phyloP scores from a whole-genome alignment of 2,329 filamentous ascomycete species.

The Xylariaceae sp. region DNA sequence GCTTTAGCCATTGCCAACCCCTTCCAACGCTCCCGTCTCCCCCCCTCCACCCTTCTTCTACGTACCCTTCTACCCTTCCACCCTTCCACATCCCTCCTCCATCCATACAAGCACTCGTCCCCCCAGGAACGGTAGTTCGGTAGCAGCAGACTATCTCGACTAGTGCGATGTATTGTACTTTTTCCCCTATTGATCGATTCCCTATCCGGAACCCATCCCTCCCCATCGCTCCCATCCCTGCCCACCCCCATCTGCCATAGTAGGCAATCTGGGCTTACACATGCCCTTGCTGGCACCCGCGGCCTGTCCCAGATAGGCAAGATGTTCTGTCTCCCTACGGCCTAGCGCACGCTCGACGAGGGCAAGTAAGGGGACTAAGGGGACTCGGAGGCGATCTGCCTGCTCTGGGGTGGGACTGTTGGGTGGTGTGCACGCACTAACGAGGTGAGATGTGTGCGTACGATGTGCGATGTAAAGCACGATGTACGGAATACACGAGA shows the following conservation, averaged over 20 bases:
- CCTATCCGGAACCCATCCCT: neutral
- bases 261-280: neutral
- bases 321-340: neutral
- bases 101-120: too few relatives aligned
- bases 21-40: neutral
- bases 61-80: too few relatives aligned
- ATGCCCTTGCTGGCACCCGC: neutral
- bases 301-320: neutral
- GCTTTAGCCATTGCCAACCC: neutral
- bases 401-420: too few relatives aligned
- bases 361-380: neutral
- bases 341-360: neutral
- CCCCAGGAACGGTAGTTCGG: neutral
- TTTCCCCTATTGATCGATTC: neutral
- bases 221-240: neutral
- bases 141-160: neutral
- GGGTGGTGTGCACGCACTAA: too few relatives aligned
- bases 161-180: neutral
- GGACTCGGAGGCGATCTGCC: neutral
- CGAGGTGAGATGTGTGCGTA: neutral
- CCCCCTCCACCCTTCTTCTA: neutral
- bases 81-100: too few relatives aligned
- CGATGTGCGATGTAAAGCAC: neutral
- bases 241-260: neutral
- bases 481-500: neutral